Conservation (phyloP, 2,329 filamentous ascomycete species). For the Botrytis porri region DNA sequence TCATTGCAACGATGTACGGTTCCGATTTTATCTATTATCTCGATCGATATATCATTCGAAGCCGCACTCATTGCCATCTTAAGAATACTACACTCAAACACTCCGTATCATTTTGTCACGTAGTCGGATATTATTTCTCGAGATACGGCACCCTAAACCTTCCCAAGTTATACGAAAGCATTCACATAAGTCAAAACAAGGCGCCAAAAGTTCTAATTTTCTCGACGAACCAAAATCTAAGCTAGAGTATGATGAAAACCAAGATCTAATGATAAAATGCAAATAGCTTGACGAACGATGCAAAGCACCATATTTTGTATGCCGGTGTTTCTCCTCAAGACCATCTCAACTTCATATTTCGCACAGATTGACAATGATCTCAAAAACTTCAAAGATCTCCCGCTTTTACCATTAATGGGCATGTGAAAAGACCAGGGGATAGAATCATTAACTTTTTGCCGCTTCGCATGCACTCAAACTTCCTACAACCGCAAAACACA, state of each 20-base stretch:
- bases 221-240: not conserved
- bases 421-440: not conserved
- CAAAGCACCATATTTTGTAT: not conserved
- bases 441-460: slow-evolving; percentile 16
- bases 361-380: not conserved
- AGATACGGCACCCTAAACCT: not conserved
- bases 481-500: slow-evolving; percentile 41
- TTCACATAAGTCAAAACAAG: not conserved
- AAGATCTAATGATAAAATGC: not conserved
- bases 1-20: not conserved
- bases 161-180: not conserved
- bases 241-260: not conserved
- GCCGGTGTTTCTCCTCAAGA: not conserved
- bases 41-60: not conserved
- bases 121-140: not conserved
- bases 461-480: slow-evolving; percentile 38
- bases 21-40: not conserved
- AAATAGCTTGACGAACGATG: not conserved
- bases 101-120: not conserved
- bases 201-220: not conserved
- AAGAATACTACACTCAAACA: not conserved
- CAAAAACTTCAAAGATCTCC: not conserved
- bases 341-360: not conserved
- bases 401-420: not conserved
- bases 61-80: not conserved